Base-by-base conservation (phyloP, 2,329 filamentous ascomycete species). In the Penicillium sumatraense region DNA sequence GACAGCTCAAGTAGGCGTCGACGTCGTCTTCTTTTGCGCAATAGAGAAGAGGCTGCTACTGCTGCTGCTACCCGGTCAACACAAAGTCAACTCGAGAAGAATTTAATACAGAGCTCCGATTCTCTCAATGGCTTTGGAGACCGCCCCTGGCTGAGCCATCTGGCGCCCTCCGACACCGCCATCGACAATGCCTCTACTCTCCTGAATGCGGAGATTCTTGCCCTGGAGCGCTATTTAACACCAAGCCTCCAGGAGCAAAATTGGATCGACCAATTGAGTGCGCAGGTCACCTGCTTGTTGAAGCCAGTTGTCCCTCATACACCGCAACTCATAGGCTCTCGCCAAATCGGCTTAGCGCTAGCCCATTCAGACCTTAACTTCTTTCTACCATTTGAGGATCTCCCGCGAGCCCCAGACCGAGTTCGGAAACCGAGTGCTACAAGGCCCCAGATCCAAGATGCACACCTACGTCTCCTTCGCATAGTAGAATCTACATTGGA, bases 311-410 rank as follows among this genome's bases (percentile, higher is more conserved):
- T 72, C 3, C 66, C 68, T 11, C 58, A 66, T 35, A 51, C 65
- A 9, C 71, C 76, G 6, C 74, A 81, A 54, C 57, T 82, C 2
- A 81, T 83, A 54, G 85, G 85, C 16, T 86, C 84, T 8, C 74
- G 81, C 53, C 68, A 70, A 10, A 85, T 79, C 13, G 81, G 82
- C 8, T 69, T 86, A 31, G 78, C 80, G 0, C 65, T 80, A 50
- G 76, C 80, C 24, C 73, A 75, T 36, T 87, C 85, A 6, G 81
- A 83, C 66, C 72, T 87, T 11, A 81, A 87, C 63, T 81, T 74
- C 69, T 77, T 69, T 48, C 75, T 73, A 59, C 58, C 59, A n/a
- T 61, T 72, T 16, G 51, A 61, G 23, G 68, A 68, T 51, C 51
- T 55, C 26, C 59, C 68, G 16, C 58, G 64, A n/a, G 56, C 66